Evolutionary conservation across 2,329 filamentous ascomycete genomes (phyloP), one percentile per base, ranked within the genome.

Genomic region (Alternaria sp.): DNA sequence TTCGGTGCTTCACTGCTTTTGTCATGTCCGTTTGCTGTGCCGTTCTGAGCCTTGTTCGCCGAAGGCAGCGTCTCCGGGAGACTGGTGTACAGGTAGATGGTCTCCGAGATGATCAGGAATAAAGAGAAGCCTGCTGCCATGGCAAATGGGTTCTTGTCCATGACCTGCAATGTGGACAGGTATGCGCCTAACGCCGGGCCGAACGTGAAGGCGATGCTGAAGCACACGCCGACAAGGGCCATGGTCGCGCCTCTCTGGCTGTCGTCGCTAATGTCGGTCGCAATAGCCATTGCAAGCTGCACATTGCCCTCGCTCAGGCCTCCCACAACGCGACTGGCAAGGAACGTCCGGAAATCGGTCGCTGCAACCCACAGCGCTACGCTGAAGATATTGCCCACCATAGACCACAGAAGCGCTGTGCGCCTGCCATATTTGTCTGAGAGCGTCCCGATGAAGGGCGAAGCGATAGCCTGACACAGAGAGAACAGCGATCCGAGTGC

Each of bases 301-400:
- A 99, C 92, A 71, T 99, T 99, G 64, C 95, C 95, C 81, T 99
- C 95, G 57, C 94, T 97, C 66, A 99, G 80, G 0, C 95, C 95
- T 24, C 95, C 95, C 1, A 99, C 92, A 2, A 99, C 82, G 51
- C 95, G 89, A 69, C 93, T 96, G n/a, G 93, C 91, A 30, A 99
- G 85, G 75, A 99, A 99, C 2, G 94, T 98, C 42, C 94, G 88
- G 81, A 99, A 99, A 80, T 98, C 94, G 54, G 92, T 91, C 1
- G 95, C 95, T 44, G 90, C 87, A 8, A 97, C 93, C 95, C 95
- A 99, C 12, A 99, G 87, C 28, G 96, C 88, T 8, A 99, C 95
- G 22, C 92, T 96, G 53, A 96, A 81, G 53, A 97, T 93, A 78
- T 99, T 99, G 41, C 95, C 95, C 5, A 84, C 81, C 95, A 99